A percentile compares a stretch with the other conserved stretches of the same genome.
phyloP scores from a whole-genome alignment of 1,284 basidiomycete genomes.

The Malassezia dermatis region DNA sequence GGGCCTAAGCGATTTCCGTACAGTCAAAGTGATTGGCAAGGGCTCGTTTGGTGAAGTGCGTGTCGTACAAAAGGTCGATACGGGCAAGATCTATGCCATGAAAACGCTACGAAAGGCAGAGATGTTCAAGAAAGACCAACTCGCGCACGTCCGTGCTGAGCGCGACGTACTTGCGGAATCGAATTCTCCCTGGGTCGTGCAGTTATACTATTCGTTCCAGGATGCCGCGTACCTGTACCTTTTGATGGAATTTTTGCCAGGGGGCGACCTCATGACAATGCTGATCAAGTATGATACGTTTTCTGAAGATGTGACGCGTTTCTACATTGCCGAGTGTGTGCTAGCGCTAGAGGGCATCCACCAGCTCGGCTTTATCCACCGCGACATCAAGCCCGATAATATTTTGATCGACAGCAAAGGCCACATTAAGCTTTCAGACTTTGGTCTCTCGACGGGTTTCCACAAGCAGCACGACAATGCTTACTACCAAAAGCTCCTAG shows the following conservation, averaged over 20 bases:
- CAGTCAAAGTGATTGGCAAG: slow-evolving; percentile 97
- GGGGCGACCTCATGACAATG: slow-evolving; percentile 97
- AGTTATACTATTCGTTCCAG: slow-evolving; percentile 97
- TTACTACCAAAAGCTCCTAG: slow-evolving; percentile 87
- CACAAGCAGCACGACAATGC: slow-evolving; percentile 88
- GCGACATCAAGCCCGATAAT: slow-evolving; percentile 91
- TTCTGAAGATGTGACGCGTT: slow-evolving; percentile 93
- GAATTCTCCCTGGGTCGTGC: slow-evolving; percentile 94
- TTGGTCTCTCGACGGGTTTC: slow-evolving; percentile 86
- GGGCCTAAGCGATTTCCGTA: slow-evolving; percentile 83
- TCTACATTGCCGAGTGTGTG: slow-evolving; percentile 98
- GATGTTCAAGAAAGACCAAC: slow-evolving; percentile 97
- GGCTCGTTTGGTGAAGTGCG: slow-evolving; percentile 97
- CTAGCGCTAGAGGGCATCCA: slow-evolving; percentile 96
- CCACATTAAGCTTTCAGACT: slow-evolving; percentile 90
- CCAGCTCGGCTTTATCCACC: slow-evolving; percentile 96
- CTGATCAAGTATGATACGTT: slow-evolving; percentile 99
- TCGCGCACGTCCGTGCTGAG: slow-evolving; percentile 96
- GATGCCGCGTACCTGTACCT: slow-evolving; percentile 90
- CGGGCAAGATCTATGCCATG: slow-evolving; percentile 97
- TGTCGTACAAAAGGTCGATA: slow-evolving; percentile 90
- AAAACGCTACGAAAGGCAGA: slow-evolving; percentile 95
- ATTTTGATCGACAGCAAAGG: slow-evolving; percentile 89
- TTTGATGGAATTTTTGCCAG: slow-evolving; percentile 97
- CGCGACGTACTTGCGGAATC: slow-evolving; percentile 94